Conservation (phyloP, 1,284 basidiomycete species). For the Porphyrellus sp. region DNA sequence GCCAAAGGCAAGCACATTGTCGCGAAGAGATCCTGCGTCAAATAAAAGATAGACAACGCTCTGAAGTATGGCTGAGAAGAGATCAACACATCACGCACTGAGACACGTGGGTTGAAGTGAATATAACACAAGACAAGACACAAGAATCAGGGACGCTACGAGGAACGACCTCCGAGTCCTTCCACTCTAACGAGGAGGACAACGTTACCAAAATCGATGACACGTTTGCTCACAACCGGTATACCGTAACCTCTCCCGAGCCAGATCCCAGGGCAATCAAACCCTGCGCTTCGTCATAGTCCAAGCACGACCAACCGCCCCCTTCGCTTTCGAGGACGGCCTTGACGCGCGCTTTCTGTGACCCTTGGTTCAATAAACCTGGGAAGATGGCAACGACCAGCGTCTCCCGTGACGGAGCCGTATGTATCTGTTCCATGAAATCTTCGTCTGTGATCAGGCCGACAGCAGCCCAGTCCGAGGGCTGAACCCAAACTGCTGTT, state of each 20-base stretch:
- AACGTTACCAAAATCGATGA: constrained; percentile 2
- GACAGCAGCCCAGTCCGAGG: constrained; percentile 40
- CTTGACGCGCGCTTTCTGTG: constrained; percentile 21
- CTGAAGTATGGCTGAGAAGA: neutral
- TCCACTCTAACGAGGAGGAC: constrained; percentile 4
- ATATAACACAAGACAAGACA: neutral
- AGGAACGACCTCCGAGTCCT: neutral
- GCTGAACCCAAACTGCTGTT: constrained; percentile 59
- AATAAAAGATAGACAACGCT: constrained; percentile 10
- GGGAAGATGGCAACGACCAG: constrained; percentile 49
- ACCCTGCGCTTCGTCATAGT: constrained; percentile 55
- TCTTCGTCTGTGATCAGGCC: constrained; percentile 34
- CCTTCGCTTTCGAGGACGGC: constrained; percentile 32
- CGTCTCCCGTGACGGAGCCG: constrained; percentile 37
- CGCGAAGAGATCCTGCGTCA: constrained; percentile 16
- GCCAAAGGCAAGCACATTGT: neutral
- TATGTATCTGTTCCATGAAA: constrained; percentile 18
- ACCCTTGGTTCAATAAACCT: constrained; percentile 37
- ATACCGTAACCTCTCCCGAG: constrained; percentile 44
- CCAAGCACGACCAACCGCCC: constrained; percentile 51
- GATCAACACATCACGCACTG: constrained; percentile 13
- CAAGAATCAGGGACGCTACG: too few relatives aligned
- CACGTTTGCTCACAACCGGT: constrained; percentile 36
- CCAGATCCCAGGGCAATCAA: constrained; percentile 50
- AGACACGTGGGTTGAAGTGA: constrained; percentile 2